Evolutionary conservation across 163 green algal species (phyloP).

Genomic region (Chlorella variabilis): DNA sequence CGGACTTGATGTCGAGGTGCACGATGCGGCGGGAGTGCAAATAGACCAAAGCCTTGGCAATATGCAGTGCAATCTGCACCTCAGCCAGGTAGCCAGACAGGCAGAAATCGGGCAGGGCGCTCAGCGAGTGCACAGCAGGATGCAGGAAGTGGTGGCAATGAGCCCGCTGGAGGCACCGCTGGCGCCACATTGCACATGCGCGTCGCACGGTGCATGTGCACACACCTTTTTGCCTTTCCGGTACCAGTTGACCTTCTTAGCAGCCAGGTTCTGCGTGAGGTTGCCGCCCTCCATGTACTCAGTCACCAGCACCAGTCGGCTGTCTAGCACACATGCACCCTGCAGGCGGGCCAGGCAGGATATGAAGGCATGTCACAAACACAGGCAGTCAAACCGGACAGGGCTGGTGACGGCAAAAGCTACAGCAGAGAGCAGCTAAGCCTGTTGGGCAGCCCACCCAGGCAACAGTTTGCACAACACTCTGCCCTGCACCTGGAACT

Average conservation of each 20-base stretch:
- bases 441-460: too few species aligned
- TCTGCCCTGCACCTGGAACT: slow-evolving; percentile 30
- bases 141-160: too few species aligned
- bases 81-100: neutral
- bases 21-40: slow-evolving; percentile 56
- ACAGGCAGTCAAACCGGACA: too few species aligned
- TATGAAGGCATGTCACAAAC: too few species aligned
- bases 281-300: slow-evolving; percentile 54
- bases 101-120: neutral
- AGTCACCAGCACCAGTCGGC: slow-evolving; percentile 32
- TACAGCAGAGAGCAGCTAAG: too few species aligned
- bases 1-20: slow-evolving; percentile 42
- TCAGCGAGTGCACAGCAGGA: neutral
- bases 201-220: too few species aligned
- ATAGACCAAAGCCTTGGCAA: slow-evolving; percentile 49
- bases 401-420: too few species aligned
- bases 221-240: neutral
- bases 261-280: slow-evolving; percentile 42
- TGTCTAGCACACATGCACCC: slow-evolving; percentile 33
- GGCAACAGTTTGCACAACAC: too few species aligned
- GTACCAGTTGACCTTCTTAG: slow-evolving; percentile 30
- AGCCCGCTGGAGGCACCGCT: too few species aligned
- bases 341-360: too few species aligned
- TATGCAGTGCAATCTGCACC: slow-evolving; percentile 40
- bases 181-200: too few species aligned